Conservation (phyloP, 1,139 yeast genomes). For the Suhomyces chickasaworum region DNA sequence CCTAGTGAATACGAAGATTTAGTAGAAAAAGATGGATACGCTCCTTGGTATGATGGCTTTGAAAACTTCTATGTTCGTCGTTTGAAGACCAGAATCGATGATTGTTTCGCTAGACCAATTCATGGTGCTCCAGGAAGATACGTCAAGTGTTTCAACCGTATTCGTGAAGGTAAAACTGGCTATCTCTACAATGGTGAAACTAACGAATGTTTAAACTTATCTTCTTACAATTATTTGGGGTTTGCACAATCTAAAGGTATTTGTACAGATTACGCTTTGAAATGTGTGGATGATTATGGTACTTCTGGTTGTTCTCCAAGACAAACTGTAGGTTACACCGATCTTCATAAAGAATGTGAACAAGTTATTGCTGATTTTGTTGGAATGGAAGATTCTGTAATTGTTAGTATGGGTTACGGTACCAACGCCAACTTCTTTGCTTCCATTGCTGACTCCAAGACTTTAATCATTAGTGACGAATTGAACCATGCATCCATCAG, state of each 20-base stretch:
- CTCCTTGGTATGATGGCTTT: conserved; percentile 94
- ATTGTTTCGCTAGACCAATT: conserved; percentile 93
- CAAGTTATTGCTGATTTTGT: conserved; percentile 77
- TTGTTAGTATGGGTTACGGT: conserved; percentile 94
- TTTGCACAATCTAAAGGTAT: conserved; percentile 94
- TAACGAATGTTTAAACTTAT: conserved; percentile 78
- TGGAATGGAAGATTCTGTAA: conserved; percentile 85
- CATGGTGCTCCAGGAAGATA: conserved; percentile 97
- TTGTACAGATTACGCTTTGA: conserved; percentile 80
- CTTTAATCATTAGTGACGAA: conserved; percentile 90
- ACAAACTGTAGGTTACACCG: conserved; percentile 71
- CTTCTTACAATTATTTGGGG: conserved; percentile 92
- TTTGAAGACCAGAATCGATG: conserved; percentile 86
- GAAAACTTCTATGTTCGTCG: conserved; percentile 93
- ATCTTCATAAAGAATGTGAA: conserved; percentile 76
- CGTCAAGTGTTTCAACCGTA: conserved; percentile 77
- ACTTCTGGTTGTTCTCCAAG: conserved; percentile 80
- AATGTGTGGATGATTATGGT: conserved; percentile 67
- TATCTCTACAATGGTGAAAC: conserved; percentile 75
- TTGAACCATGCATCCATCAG: conserved; percentile 95
- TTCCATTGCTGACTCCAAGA: conserved; percentile 80
- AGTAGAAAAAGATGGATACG: conserved; percentile 83
- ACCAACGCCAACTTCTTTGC: conserved; percentile 92
- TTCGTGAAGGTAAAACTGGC: conserved; percentile 59
- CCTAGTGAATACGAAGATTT: conserved; percentile 67